Conservation (phyloP, 2,329 filamentous ascomycete species). For the Herpotrichia juniperi region DNA sequence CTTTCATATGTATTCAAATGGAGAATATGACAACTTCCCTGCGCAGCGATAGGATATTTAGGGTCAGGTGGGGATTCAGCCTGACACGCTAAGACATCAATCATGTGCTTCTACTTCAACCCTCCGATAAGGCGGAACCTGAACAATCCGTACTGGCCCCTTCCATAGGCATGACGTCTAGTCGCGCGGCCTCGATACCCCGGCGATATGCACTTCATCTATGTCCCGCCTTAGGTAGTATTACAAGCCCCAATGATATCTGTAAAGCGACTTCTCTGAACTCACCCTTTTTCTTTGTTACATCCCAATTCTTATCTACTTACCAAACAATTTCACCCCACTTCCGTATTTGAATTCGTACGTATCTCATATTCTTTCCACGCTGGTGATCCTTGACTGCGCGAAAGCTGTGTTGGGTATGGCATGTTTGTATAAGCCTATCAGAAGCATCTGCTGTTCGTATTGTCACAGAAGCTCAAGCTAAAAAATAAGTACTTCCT, state of each 20-base stretch:
- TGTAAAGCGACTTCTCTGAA: slow-evolving; percentile 19
- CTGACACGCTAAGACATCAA: slow-evolving; percentile 23
- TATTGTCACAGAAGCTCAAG: not conserved
- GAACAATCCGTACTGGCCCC: slow-evolving; percentile 14
- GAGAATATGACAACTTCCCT: slow-evolving; percentile 7
- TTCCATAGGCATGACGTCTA: slow-evolving; percentile 3
- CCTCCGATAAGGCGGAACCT: slow-evolving; percentile 21
- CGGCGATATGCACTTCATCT: slow-evolving; percentile 17
- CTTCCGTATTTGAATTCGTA: slow-evolving; percentile 6
- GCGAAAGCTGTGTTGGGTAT: slow-evolving; percentile 11
- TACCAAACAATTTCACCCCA: slow-evolving; percentile 5
- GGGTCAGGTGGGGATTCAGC: slow-evolving; percentile 26
- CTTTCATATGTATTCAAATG: not conserved
- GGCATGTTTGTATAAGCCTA: not conserved
- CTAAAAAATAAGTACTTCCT: slow-evolving; percentile 9
- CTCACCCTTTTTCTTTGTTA: slow-evolving; percentile 18
- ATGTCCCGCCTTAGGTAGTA: slow-evolving; percentile 36
- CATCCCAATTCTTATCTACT: slow-evolving; percentile 22
- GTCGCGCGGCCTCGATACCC: slow-evolving; percentile 3
- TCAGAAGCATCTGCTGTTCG: not conserved
- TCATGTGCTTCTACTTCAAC: slow-evolving; percentile 25
- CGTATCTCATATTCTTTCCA: slow-evolving; percentile 7
- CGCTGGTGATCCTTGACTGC: slow-evolving; percentile 3
- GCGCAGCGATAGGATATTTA: slow-evolving; percentile 1
- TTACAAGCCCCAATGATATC: slow-evolving; percentile 17